Evolutionary conservation across 352 stramenopile genomes (phyloP).

Genomic region (Globisporangium takayamanum): DNA sequence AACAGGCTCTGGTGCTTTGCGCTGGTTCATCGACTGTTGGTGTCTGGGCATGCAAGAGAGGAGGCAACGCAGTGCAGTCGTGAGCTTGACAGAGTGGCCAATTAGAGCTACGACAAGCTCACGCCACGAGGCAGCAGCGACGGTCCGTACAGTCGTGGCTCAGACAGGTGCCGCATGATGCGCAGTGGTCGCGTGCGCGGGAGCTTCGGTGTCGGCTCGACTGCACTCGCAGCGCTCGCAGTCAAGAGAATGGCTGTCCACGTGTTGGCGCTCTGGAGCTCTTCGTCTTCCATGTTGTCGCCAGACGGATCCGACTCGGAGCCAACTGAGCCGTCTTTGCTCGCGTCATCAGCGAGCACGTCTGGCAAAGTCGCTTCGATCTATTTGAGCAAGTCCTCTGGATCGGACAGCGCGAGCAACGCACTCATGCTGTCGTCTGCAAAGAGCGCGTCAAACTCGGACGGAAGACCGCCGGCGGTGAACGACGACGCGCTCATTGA

Average conservation of each 20-base stretch:
- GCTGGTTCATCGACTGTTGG: no score
- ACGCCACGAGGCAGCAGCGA: neutral
- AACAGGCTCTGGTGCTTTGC: neutral
- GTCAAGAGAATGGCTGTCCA: constrained; percentile 7
- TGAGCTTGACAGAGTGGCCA: no score
- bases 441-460: constrained; percentile 30
- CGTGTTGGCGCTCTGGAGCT: constrained; percentile 19
- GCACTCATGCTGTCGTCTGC: constrained; percentile 20
- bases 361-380: constrained; percentile 61
- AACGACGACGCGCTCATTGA: no score
- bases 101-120: no score
- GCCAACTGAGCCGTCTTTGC: constrained; percentile 45
- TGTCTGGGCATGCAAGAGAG: no score
- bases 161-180: constrained; percentile 27
- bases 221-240: neutral
- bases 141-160: constrained; percentile 25
- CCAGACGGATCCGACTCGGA: constrained; percentile 71
- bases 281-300: constrained; percentile 61
- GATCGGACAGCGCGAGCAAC: constrained; percentile 31
- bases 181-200: constrained; percentile 13
- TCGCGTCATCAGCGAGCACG: constrained; percentile 28
- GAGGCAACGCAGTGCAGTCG: no score
- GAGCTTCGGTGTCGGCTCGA: constrained; percentile 1
- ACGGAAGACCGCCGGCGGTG: constrained; percentile 4
- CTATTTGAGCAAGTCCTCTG: constrained; percentile 56